phyloP scores from a whole-genome alignment of 2,329 filamentous ascomycete species.

The Zymoseptoria brevis region DNA sequence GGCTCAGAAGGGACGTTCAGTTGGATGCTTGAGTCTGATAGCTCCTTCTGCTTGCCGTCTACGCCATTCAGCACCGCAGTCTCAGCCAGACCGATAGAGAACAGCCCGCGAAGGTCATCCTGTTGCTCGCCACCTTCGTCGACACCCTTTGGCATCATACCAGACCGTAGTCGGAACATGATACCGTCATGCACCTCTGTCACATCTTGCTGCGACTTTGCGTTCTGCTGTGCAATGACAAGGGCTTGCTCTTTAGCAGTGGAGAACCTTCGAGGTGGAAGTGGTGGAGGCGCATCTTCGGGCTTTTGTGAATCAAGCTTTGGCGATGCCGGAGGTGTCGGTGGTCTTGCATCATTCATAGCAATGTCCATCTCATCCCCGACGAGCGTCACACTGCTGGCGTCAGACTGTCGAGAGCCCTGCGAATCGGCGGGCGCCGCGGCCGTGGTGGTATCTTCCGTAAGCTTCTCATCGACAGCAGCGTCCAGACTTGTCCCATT shows the following conservation, averaged over 20 bases:
- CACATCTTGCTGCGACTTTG: slow-evolving; percentile 74
- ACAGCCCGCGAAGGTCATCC: slow-evolving; percentile 44
- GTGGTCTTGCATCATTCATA: slow-evolving; percentile 19
- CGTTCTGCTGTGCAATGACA: slow-evolving; percentile 49
- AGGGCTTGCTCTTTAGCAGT: slow-evolving; percentile 26
- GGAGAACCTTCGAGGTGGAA: slow-evolving; percentile 36
- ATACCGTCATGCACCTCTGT: slow-evolving; percentile 93
- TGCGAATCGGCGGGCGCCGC: not conserved
- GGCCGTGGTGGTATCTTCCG: slow-evolving; percentile 1
- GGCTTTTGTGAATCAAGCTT: slow-evolving; percentile 33
- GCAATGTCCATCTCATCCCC: slow-evolving; percentile 14
- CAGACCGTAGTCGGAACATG: slow-evolving; percentile 81
- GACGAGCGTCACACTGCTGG: slow-evolving; percentile 22
- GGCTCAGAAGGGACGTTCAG: slow-evolving; percentile 51
- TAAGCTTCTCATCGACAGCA: slow-evolving; percentile 15
- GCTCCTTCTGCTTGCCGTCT: slow-evolving; percentile 11
- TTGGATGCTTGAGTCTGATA: slow-evolving; percentile 52
- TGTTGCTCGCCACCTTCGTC: slow-evolving; percentile 67
- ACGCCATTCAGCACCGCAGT: slow-evolving; percentile 15
- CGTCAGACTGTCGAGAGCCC: slow-evolving; percentile 11
- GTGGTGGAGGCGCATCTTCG: slow-evolving; percentile 44
- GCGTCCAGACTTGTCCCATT: slow-evolving; percentile 3
- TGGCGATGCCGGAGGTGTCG: slow-evolving; percentile 27
- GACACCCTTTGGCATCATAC: slow-evolving; percentile 63
- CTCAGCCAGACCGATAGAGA: slow-evolving; percentile 20